Evolutionary conservation across 2,329 filamentous ascomycete species (phyloP).

Genomic region (Annulohypoxylon truncatum): DNA sequence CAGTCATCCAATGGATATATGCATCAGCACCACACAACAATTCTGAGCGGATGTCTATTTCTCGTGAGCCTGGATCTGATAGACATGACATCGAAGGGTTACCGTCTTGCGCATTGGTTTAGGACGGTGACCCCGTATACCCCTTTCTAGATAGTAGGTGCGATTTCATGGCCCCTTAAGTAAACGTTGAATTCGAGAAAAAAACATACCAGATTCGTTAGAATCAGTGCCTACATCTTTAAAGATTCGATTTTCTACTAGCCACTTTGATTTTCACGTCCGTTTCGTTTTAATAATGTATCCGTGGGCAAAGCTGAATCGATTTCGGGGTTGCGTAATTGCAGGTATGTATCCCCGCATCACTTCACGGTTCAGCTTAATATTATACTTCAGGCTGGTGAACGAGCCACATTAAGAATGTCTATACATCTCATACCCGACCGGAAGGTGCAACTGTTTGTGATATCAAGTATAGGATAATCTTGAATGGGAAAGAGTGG

Average conservation of each 20-base stretch:
- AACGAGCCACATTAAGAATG: not conserved
- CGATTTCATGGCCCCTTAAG: not conserved
- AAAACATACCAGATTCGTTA: not conserved
- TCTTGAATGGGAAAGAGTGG: not conserved
- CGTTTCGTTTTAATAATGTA: not conserved
- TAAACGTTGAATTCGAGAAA: not conserved
- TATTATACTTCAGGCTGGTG: not conserved
- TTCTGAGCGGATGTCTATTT: not conserved
- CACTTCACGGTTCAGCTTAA: not conserved
- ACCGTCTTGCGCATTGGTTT: not conserved
- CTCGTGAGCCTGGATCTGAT: not conserved
- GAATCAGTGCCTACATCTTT: not conserved
- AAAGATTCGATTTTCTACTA: not conserved
- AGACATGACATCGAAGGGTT: not conserved
- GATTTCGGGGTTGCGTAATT: not conserved
- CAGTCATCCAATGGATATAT: slow-evolving; percentile 11
- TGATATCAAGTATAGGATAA: not conserved
- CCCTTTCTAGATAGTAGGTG: not conserved
- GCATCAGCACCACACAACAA: not conserved
- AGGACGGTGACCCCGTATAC: not conserved
- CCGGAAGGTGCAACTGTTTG: slow-evolving; percentile 1
- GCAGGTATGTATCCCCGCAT: not conserved
- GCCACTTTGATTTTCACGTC: not conserved
- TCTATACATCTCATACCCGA: not conserved
- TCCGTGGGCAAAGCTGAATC: not conserved